Evolutionary conservation across 129 eudicot species (phyloP).

Genomic region (Deinandra increscens): DNA sequence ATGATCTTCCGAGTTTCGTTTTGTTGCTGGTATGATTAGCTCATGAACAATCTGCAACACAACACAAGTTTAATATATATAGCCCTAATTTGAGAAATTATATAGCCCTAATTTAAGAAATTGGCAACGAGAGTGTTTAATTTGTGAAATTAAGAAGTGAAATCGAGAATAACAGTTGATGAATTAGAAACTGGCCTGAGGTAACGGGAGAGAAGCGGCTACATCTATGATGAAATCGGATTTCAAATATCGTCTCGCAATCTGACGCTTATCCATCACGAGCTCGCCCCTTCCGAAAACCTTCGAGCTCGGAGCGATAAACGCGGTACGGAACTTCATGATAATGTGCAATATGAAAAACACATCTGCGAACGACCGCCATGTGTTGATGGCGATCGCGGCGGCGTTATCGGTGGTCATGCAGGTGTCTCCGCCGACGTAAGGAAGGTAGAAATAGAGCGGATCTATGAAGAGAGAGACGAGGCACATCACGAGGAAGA

Average conservation of each 20-base stretch:
- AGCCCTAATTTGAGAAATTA: too few relatives aligned
- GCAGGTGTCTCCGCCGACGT: conserved; percentile 67
- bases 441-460: conserved; percentile 74
- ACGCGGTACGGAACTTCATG: conserved; percentile 83
- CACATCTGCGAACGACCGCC: conserved; percentile 56
- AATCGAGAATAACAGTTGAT: neutral
- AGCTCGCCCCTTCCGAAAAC: conserved; percentile 92
- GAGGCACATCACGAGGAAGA: conserved; percentile 64
- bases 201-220: conserved; percentile 80
- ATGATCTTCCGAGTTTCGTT: conserved; percentile 50
- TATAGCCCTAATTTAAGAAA: neutral
- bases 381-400: conserved; percentile 53
- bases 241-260: conserved; percentile 52
- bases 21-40: conserved; percentile 71
- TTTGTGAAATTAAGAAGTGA: neutral
- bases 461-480: conserved; percentile 85
- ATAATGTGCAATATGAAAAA: conserved; percentile 62
- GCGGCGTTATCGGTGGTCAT: conserved; percentile 53
- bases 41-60: conserved; percentile 64
- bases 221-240: conserved; percentile 78
- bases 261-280: conserved; percentile 69
- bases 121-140: neutral
- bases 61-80: neutral
- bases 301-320: conserved; percentile 75
- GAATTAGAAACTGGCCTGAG: conserved; percentile 57